Evolutionary conservation across 345 rosid species (phyloP).

Genomic region (Hibiscus tridactylites): DNA sequence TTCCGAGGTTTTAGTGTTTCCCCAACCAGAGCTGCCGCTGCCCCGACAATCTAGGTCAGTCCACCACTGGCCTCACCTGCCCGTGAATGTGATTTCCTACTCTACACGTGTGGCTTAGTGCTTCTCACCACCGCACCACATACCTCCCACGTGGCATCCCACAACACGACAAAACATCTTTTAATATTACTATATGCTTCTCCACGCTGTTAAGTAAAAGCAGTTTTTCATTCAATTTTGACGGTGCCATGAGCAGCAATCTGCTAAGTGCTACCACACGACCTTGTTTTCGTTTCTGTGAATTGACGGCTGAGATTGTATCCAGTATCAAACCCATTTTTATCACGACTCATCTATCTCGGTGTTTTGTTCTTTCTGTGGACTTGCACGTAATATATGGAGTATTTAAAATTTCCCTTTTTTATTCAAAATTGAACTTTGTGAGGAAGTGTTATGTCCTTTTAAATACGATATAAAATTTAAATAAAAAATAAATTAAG

Average conservation of each 20-base stretch:
- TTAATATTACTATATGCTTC: too few relatives aligned
- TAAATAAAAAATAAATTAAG: too few relatives aligned
- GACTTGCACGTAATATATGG: too few relatives aligned
- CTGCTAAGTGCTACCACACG: background rate
- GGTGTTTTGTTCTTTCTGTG: too few relatives aligned
- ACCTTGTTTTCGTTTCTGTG: background rate
- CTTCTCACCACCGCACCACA: slow-evolving; percentile 8
- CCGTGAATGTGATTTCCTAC: background rate
- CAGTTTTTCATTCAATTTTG: too few relatives aligned
- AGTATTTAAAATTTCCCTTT: too few relatives aligned
- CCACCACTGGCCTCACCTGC: background rate
- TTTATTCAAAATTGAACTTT: too few relatives aligned
- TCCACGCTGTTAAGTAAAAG: background rate
- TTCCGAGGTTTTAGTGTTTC: slow-evolving; percentile 28
- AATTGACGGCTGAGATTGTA: background rate
- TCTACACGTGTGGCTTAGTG: slow-evolving; percentile 32
- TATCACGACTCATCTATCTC: background rate
- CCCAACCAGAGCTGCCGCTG: slow-evolving; percentile 14
- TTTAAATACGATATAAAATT: too few relatives aligned
- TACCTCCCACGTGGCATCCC: background rate
- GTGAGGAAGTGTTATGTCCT: too few relatives aligned
- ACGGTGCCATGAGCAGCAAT: background rate
- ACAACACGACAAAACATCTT: background rate
- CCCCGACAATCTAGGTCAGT: slow-evolving; percentile 22
- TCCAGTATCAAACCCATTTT: background rate